Conservation (phyloP, 2,329 filamentous ascomycete species). For the Sclerotinia minor region DNA sequence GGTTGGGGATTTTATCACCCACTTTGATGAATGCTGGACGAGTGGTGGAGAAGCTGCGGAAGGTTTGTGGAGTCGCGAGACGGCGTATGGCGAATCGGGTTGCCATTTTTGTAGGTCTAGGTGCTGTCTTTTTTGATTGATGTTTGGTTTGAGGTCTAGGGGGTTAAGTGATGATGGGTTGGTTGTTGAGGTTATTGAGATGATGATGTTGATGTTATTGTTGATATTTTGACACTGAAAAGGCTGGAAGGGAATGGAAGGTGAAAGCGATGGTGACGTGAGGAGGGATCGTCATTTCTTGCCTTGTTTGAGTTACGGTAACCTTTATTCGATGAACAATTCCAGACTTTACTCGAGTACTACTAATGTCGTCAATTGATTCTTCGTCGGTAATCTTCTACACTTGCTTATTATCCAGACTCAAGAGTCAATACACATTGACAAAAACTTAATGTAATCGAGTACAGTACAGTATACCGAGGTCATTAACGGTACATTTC, state of each 20-base stretch:
- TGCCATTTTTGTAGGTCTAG: constrained; percentile 31
- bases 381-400: background rate
- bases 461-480: too few species aligned
- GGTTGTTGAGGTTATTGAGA: background rate
- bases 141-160: background rate
- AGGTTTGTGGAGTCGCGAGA: constrained; percentile 28
- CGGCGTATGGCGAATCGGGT: constrained; percentile 33
- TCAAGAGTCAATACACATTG: background rate
- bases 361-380: background rate
- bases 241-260: constrained; percentile 17
- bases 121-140: constrained; percentile 12
- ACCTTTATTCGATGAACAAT: background rate
- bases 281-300: constrained; percentile 17
- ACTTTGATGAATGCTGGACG: constrained; percentile 65
- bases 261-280: constrained; percentile 8
- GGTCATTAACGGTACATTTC: background rate
- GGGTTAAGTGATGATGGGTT: background rate
- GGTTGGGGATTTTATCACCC: constrained; percentile 75
- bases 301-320: background rate
- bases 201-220: background rate
- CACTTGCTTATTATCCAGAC: background rate
- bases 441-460: background rate
- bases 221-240: background rate
- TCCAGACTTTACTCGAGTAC: too few species aligned
- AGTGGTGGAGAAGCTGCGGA: constrained; percentile 61